Base-by-base conservation (phyloP, 495 filamentous ascomycete species). In the Penicillium riverlandense region DNA sequence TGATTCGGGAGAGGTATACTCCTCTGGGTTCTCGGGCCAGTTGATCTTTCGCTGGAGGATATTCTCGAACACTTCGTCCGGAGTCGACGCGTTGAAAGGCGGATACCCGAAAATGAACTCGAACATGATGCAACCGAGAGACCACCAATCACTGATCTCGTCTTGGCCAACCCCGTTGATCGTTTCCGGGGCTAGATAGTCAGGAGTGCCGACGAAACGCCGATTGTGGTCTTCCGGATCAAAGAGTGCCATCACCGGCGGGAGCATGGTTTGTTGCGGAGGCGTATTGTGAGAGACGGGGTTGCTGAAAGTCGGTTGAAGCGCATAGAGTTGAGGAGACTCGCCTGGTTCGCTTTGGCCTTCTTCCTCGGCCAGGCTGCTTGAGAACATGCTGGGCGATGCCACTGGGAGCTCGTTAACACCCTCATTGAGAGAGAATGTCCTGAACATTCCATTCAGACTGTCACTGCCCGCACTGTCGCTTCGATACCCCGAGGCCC, bases 111-210 rank as follows among this genome's bases (percentile, higher is more conserved):
- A 97, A 13, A 98, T 69, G 48, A 95, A 96, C 53, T 98, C 92
- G 58, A 96, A 98, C 66, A 97, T 71, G 47, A 98, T 97, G 55
- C 92, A 97, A 2, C 92, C 92, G 37, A 98, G 70, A 7, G 92
- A 97, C 92, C 92, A 98, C 92, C 92, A 98, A 77, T 98, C 92
- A 62, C 92, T 96, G 51, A 90, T 90, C 59, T 97, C 90, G 60
- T 98, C 92, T 65, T 97, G 92, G 0, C 90, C 88, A 47, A 86
- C 77, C 39, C 92, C 92, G 55, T 87, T 90, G 60, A 98, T 95
- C 0, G 92, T 98, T 61, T 98, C 92, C 2, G 92, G 92, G 2
- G 92, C 91, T 12, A 98, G 78, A 63, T 98, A 98, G 66, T 98
- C 92, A 1, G 92, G 92, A 1, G 92, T 98, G 33, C 92, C 92